Conservation (phyloP, 2,329 filamentous ascomycete genomes). For the Cytospora paraplurivora region DNA sequence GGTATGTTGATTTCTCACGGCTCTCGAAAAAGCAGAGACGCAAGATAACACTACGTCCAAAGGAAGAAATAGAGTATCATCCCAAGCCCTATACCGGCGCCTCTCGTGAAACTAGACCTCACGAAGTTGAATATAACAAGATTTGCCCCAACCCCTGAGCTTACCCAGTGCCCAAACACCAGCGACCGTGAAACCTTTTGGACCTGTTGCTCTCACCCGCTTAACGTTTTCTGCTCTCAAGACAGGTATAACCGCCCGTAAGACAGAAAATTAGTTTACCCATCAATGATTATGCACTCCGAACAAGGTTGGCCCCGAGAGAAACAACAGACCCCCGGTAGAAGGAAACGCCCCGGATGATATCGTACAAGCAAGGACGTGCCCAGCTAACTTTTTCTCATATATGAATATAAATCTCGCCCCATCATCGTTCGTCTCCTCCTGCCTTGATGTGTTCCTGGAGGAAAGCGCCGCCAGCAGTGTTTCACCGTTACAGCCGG, state of each 20-base stretch:
- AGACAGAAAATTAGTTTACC: constrained; percentile 20
- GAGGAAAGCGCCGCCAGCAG: constrained; percentile 1
- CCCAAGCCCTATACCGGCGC: constrained; percentile 15
- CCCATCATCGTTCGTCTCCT: constrained; percentile 24
- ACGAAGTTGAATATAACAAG: constrained; percentile 7
- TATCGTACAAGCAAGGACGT: constrained; percentile 21
- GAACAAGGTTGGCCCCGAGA: constrained; percentile 11
- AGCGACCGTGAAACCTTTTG: constrained; percentile 15
- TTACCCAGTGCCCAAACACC: constrained; percentile 14
- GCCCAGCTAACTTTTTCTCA: constrained; percentile 11
- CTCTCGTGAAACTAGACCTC: constrained; percentile 10
- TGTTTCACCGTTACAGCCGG: not conserved
- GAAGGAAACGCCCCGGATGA: constrained; percentile 13
- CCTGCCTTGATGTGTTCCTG: constrained; percentile 3
- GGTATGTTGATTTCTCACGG: constrained; percentile 13
- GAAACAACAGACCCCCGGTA: constrained; percentile 19
- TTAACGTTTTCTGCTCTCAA: constrained; percentile 1
- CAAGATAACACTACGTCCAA: not conserved
- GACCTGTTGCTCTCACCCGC: constrained; percentile 3
- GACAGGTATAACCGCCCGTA: constrained; percentile 3
- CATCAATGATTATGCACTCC: constrained; percentile 23
- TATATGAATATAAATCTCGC: not conserved
- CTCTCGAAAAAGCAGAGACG: not conserved
- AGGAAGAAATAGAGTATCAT: constrained; percentile 2
- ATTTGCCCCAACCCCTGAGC: constrained; percentile 10